A percentile compares a stretch with the other conserved stretches of the same genome.
Conservation (phyloP, 208 protist species). For the Herpetomonas muscarum region DNA sequence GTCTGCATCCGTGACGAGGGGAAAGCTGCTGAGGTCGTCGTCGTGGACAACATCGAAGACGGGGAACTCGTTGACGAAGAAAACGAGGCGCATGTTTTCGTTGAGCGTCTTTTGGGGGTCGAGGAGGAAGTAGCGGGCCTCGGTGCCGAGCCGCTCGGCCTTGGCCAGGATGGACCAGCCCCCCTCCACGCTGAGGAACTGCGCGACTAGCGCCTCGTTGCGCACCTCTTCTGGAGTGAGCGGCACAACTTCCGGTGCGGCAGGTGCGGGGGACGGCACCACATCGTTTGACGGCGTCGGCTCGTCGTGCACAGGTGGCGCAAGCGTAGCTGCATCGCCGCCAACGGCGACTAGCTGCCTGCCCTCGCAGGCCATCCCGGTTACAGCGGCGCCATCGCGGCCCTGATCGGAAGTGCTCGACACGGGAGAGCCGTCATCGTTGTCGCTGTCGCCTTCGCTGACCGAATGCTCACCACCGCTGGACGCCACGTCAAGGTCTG, state of each 20-base stretch:
- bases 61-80: conserved; percentile 87
- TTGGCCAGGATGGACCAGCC: conserved; percentile 46
- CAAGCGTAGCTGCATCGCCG: no score
- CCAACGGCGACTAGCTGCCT: no score
- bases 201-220: conserved; percentile 10
- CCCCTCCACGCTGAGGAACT: conserved; percentile 35
- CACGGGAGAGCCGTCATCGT: no score
- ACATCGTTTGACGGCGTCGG: neutral
- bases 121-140: conserved; percentile 62
- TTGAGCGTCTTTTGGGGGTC: conserved; percentile 54
- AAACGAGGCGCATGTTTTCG: conserved; percentile 69
- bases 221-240: conserved; percentile 15
- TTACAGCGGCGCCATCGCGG: no score
- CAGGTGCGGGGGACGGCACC: neutral
- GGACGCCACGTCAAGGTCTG: no score
- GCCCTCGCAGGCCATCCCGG: no score
- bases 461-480: no score
- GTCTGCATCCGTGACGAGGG: conserved; percentile 71
- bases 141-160: conserved; percentile 64
- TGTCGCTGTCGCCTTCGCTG: no score
- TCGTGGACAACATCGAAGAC: conserved; percentile 66
- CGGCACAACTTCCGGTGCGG: conserved; percentile 18
- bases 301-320: conserved; percentile 3
- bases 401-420: no score
- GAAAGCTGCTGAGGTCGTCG: conserved; percentile 24